Base-by-base conservation (phyloP, 2,329 filamentous ascomycete species). In the Atkinsonella texensis region DNA sequence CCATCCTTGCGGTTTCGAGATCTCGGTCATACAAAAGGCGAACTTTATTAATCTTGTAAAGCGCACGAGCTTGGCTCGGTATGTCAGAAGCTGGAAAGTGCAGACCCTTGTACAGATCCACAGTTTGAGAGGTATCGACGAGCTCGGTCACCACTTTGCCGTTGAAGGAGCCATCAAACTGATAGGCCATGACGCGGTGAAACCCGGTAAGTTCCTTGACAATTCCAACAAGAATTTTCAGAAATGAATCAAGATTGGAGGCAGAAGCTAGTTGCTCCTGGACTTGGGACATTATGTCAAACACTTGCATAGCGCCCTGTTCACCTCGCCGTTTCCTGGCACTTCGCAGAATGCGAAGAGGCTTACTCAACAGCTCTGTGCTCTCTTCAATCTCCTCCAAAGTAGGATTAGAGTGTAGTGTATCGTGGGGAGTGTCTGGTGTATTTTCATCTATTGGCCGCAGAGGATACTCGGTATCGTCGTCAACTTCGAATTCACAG, bases 121-220 rank as follows among this genome's bases (percentile, higher is more conserved):
- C 83, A 0, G 88, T 91, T 33, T 84, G 81, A 17, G 80, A 74
- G 1, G 87, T 86, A 63, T 95, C 87, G 9, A 95, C 85, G 11
- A 95, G 71, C 63, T 95, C 89, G 0, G 89, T 89, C 4, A 95
- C 89, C 1, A 95, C 89, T 52, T 86, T 83, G 17, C 89, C 89
- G 59, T 94, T 95, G 74, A 85, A 93, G 1, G 75, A 68, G 4
- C 81, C 74, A 64, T 95, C 89, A 56, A 95, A 95, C 64, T 95
- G 88, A 61, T 95, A 95, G 2, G 95, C 78, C 87, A 95, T 90
- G 46, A 95, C 87, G 12, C 89, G 85, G 62, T 95, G 89, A 57
- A 95, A 95, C 0, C 89, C 89, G 0, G 89, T 94, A 47, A 95
- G 65, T 61, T 95, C 89, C 62, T 94, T 95, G 35, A 95, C 80